Conservation (phyloP, 495 filamentous ascomycete species). For the Endocarpon pusillum region DNA sequence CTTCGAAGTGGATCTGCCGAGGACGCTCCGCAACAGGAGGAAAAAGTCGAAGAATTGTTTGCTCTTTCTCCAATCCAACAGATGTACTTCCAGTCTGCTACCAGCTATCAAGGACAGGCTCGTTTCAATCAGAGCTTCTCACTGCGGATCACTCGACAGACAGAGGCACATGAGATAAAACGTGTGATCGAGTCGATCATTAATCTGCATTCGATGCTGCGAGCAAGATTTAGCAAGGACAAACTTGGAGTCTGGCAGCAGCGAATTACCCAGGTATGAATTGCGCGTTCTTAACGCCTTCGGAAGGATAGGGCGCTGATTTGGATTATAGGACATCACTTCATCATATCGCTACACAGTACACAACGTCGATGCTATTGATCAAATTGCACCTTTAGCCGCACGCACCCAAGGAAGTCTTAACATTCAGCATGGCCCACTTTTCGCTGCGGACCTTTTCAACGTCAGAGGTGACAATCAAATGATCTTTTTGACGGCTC, state of each 20-base stretch:
- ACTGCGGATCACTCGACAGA: constrained; percentile 33
- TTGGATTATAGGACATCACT: constrained; percentile 22
- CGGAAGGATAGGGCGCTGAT: no score
- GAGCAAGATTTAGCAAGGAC: constrained; percentile 38
- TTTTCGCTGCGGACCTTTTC: constrained; percentile 31
- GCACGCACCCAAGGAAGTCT: constrained; percentile 25
- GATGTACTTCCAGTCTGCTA: constrained; percentile 42
- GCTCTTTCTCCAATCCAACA: constrained; percentile 55
- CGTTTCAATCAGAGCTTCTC: constrained; percentile 60
- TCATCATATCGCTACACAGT: constrained; percentile 24
- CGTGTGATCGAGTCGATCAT: constrained; percentile 41
- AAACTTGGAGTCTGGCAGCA: constrained; percentile 26
- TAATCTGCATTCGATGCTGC: constrained; percentile 52
- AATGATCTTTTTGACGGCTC: constrained; percentile 45
- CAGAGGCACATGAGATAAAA: constrained; percentile 29
- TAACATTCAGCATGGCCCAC: constrained; percentile 25
- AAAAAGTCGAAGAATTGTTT: constrained; percentile 33
- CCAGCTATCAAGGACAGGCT: constrained; percentile 31
- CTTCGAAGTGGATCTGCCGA: constrained; percentile 20
- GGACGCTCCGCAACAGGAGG: constrained; percentile 16
- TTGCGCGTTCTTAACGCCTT: constrained; percentile 5
- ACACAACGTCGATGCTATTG: constrained; percentile 16
- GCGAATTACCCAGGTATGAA: constrained; percentile 18
- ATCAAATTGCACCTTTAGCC: constrained; percentile 11
- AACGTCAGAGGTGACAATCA: constrained; percentile 26